Evolutionary conservation across 2,329 filamentous ascomycete species (phyloP).

Genomic region (Cladosporium phlei): DNA sequence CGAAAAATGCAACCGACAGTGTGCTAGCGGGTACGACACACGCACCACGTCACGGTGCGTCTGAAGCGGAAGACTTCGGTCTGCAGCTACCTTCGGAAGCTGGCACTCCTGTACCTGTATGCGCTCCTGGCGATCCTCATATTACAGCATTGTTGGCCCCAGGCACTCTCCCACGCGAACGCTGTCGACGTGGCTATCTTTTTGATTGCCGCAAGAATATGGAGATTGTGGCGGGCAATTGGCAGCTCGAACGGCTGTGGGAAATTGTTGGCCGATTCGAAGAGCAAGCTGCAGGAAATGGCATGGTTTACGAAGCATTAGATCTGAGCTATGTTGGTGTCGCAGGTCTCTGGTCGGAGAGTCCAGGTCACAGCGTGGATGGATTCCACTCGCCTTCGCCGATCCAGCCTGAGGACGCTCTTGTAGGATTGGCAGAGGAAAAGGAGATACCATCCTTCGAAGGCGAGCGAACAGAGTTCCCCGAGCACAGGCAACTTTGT

Average conservation of each 20-base stretch:
- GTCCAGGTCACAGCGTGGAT: constrained; percentile 47
- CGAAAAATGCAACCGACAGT: constrained; percentile 13
- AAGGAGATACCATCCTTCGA: constrained; percentile 59
- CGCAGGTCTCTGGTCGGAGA: constrained; percentile 61
- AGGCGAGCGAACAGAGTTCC: constrained; percentile 58
- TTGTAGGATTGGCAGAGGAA: constrained; percentile 60
- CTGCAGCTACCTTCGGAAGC: constrained; percentile 1
- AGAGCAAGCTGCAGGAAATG: constrained; percentile 58
- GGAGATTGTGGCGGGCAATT: constrained; percentile 64
- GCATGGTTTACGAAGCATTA: constrained; percentile 64
- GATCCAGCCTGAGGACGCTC: constrained; percentile 36
- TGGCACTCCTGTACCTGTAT: constrained; percentile 7
- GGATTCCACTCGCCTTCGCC: constrained; percentile 22
- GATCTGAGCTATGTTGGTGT: constrained; percentile 75
- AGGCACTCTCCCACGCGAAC: constrained; percentile 42
- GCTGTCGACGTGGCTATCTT: constrained; percentile 54
- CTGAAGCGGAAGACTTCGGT: constrained; percentile 25
- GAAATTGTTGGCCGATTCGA: constrained; percentile 66
- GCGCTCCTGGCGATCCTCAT: constrained; percentile 17
- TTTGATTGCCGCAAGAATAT: constrained; percentile 62
- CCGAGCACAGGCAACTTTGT: constrained; percentile 68
- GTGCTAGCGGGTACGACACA: not conserved
- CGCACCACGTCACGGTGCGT: constrained; percentile 6
- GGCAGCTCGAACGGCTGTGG: constrained; percentile 76
- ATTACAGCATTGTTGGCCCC: constrained; percentile 22